Conservation (phyloP, 2,329 filamentous ascomycete genomes). For the Coniella vitis region DNA sequence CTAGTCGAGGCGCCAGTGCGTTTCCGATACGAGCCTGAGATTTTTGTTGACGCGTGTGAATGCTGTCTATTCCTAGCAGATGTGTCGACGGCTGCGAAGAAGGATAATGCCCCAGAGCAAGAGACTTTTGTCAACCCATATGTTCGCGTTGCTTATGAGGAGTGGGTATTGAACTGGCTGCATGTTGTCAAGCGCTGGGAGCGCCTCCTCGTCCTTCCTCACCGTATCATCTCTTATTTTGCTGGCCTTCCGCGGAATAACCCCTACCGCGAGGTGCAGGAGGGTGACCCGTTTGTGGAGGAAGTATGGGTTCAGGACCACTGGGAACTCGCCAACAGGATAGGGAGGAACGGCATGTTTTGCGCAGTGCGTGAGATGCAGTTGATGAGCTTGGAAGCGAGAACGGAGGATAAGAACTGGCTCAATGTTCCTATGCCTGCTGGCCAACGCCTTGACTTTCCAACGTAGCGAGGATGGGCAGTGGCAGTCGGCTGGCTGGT, state of each 20-base stretch:
- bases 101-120: conserved; percentile 34
- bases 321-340: conserved; percentile 36
- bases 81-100: conserved; percentile 32
- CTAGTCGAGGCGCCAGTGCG: conserved; percentile 35
- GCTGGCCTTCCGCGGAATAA: conserved; percentile 53
- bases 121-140: conserved; percentile 71
- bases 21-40: conserved; percentile 52
- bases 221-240: conserved; percentile 50
- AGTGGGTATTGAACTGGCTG: conserved; percentile 50
- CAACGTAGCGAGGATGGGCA: conserved; percentile 15
- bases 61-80: conserved; percentile 53
- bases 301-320: conserved; percentile 39
- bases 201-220: conserved; percentile 52
- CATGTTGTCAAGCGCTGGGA: conserved; percentile 57
- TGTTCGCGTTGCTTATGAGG: conserved; percentile 63
- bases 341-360: conserved; percentile 45
- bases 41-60: conserved; percentile 58
- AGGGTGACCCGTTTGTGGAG: conserved; percentile 48
- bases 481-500: not conserved
- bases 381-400: conserved; percentile 24
- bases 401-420: conserved; percentile 28
- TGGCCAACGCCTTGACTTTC: conserved; percentile 28
- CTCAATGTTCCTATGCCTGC: conserved; percentile 27
- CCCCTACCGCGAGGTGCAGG: conserved; percentile 50
- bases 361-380: conserved; percentile 48